Evolutionary conservation across 345 rosid species (phyloP), one percentile per base, ranked within the genome.

Genomic region (Syzygium grande): DNA sequence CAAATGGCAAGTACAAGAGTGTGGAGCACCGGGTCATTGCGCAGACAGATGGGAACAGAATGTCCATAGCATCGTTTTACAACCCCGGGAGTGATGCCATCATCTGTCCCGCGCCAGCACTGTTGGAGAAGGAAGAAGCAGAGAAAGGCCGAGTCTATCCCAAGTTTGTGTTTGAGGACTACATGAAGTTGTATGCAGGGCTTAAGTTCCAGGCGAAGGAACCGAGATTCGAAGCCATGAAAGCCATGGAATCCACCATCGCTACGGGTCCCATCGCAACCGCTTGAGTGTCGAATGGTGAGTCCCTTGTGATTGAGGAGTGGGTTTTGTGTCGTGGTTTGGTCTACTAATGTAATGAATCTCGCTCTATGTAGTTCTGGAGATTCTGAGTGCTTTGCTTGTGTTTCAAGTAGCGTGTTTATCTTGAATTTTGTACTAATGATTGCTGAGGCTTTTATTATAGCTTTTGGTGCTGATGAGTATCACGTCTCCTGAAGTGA

Each of bases 1-100:
- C 98, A 41, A 97, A 97, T 89, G 99, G 99, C 9, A 96, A 93
- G 91, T 97, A 97, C 93, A 97, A 95, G 94, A 97, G 99, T 29
- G 97, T 96, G 89, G 95, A 92, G 88, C 99, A 97, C 84, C 88
- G 99, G 87, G 99, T 97, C 88, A 84, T 96, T 17, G 91, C 98
- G 12, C 99, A 95, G 55, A 90, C 98, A 3, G 89, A 94, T 5
- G 99, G 99, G 3, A 87, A 92, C 25, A 91, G 97, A 46, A 97
- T 97, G 99, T 97, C 99, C 5, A 58, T 97, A 12, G 99, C 99
- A 63, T 96, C 99, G 10, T 97, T 97, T 90, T 97, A 95, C 90
- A 97, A 96, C 91, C 99, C 99, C 0, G 98, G 99, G 29, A 94
- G 95, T 4, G 97, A 95, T 77, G 97, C 99, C 15, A 92, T 97